phyloP scores from a whole-genome alignment of 257 asterid genomes.

The Pogostemon cablin region DNA sequence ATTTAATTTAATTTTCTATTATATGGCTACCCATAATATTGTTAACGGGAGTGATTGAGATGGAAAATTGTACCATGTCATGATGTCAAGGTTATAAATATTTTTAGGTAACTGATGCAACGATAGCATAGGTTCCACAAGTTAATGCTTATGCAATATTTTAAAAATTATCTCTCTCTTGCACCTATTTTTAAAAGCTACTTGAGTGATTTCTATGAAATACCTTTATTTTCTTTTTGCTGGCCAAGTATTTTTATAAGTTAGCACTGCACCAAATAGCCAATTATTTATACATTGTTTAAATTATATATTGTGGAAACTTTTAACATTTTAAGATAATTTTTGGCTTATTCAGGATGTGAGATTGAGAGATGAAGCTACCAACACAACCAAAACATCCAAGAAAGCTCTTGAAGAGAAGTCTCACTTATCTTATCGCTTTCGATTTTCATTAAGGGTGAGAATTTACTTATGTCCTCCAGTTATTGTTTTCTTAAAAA shows the following conservation, averaged over 20 bases:
- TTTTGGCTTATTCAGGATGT: conserved; percentile 63
- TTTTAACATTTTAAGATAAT: conserved; percentile 12
- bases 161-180: conserved; percentile 1
- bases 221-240: neutral
- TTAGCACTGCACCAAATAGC: conserved; percentile 2
- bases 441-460: conserved; percentile 88
- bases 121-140: neutral
- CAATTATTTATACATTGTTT: conserved; percentile 1
- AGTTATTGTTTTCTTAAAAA: conserved; percentile 23
- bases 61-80: no score
- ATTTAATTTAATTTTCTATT: neutral
- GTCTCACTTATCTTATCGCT: conserved; percentile 81
- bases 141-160: neutral
- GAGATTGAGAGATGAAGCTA: conserved; percentile 86
- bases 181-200: neutral
- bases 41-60: no score
- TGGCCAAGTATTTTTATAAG: neutral
- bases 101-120: no score
- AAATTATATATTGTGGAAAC: conserved; percentile 10
- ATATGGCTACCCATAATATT: no score
- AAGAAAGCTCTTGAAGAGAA: conserved; percentile 57
- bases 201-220: conserved; percentile 18
- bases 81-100: no score
- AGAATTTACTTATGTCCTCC: conserved; percentile 33
- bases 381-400: conserved; percentile 47